phyloP scores from a whole-genome alignment of 2,329 filamentous ascomycete species.

The Helotiales sp. region DNA sequence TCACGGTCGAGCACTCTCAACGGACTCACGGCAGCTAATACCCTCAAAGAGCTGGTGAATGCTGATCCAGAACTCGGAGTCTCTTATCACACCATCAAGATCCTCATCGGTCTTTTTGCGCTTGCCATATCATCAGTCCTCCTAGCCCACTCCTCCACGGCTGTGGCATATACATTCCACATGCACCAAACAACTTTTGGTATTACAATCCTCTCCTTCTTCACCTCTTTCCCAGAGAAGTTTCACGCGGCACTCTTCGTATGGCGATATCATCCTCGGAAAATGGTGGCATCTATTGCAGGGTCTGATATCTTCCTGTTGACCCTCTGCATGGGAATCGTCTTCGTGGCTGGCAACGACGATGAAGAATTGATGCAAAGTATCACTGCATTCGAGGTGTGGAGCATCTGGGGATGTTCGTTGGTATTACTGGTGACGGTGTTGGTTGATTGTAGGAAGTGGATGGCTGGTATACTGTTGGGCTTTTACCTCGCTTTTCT shows the following conservation, averaged over 20 bases:
- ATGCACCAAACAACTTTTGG: conserved; percentile 48
- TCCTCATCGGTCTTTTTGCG: not conserved
- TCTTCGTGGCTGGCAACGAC: conserved; percentile 33
- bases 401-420: conserved; percentile 29
- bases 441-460: conserved; percentile 32
- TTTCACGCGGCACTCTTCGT: conserved; percentile 49
- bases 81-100: not conserved
- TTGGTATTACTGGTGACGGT: conserved; percentile 32
- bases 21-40: conserved; percentile 33
- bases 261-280: conserved; percentile 46
- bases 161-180: conserved; percentile 41
- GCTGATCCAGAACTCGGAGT: not conserved
- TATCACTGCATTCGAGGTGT: conserved; percentile 33
- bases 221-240: conserved; percentile 54
- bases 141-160: conserved; percentile 43
- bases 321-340: conserved; percentile 47
- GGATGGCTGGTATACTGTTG: conserved; percentile 35
- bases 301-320: conserved; percentile 56
- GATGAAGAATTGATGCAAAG: conserved; percentile 20
- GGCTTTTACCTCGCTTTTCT: conserved; percentile 33
- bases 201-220: conserved; percentile 48
- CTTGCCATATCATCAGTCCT: conserved; percentile 43
- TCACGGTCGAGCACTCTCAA: not conserved
- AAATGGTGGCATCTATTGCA: conserved; percentile 51
- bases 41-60: no score